Percentiles rank a stretch among this genome's conserved stretches.
Evolutionary conservation across 495 filamentous ascomycete genomes (phyloP).

Genomic region (Cairneyella variabilis): DNA sequence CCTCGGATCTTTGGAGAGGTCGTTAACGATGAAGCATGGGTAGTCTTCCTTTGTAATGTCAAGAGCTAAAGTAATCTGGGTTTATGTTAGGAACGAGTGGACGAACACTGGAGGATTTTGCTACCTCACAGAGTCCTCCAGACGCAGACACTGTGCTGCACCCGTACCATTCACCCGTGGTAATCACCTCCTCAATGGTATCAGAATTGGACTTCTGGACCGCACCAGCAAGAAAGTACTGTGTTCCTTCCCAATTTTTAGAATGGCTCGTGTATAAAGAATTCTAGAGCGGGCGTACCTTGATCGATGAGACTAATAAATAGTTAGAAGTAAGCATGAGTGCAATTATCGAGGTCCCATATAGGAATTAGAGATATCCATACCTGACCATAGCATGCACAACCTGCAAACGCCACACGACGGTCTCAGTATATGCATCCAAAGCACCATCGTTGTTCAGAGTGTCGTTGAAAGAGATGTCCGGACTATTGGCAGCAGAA

Average conservation of each 20-base stretch:
- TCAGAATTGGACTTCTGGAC: background rate
- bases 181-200: background rate
- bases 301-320: background rate
- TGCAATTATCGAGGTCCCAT: conserved; percentile 4
- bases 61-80: conserved; percentile 13
- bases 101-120: background rate
- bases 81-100: background rate
- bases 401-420: conserved; percentile 19
- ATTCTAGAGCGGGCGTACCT: background rate
- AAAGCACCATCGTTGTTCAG: conserved; percentile 20
- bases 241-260: conserved; percentile 3
- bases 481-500: background rate
- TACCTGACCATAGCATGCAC: conserved; percentile 22
- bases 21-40: conserved; percentile 26
- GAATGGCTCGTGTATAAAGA: background rate
- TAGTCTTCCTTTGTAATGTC: conserved; percentile 5
- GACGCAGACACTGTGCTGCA: conserved; percentile 13
- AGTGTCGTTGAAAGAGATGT: conserved; percentile 5
- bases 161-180: conserved; percentile 16
- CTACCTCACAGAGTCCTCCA: conserved; percentile 23
- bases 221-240: conserved; percentile 23
- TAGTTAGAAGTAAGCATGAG: background rate
- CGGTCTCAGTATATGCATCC: conserved; percentile 19
- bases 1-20: conserved; percentile 45
- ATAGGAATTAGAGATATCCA: background rate